These are phyloP conservation scores for Parsonsia alboflavescens DNA, from an alignment of 257 asterid genomes.

Conservation along the genomic window DNA sequence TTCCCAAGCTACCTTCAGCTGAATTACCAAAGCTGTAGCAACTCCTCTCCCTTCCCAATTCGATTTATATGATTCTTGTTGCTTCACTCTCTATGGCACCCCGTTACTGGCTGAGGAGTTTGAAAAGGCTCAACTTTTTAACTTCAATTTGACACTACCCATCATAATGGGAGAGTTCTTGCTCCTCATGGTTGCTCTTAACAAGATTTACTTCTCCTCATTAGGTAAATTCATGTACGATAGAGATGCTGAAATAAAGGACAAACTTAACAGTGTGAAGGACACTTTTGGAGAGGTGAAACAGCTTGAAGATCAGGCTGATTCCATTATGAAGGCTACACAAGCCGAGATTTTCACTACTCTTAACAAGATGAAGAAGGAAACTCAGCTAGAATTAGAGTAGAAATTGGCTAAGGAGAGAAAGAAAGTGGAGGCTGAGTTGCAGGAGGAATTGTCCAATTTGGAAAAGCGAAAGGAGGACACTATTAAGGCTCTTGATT, in stretches of 20 bases:
- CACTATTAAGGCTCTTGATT: constrained; percentile 64
- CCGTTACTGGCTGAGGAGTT: constrained; percentile 70
- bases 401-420: constrained; percentile 68
- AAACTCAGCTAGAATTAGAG: constrained; percentile 83
- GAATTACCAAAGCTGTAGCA: constrained; percentile 36
- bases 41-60: constrained; percentile 26
- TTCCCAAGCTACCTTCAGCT: constrained; percentile 46
- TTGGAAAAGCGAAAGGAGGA: constrained; percentile 82
- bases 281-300: constrained; percentile 83
- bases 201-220: constrained; percentile 79
- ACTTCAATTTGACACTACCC: constrained; percentile 85
- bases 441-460: constrained; percentile 63
- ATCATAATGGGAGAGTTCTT: constrained; percentile 66
- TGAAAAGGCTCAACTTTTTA: constrained; percentile 78
- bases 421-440: constrained; percentile 80
- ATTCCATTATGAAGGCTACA: constrained; percentile 82
- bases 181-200: constrained; percentile 81
- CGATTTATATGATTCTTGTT: constrained; percentile 47
- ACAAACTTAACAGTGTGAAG: constrained; percentile 69
- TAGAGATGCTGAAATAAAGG: constrained; percentile 74
- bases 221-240: constrained; percentile 90
- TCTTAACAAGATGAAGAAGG: constrained; percentile 90
- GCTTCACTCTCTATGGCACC: constrained; percentile 65
- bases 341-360: constrained; percentile 88
- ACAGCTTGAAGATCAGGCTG: constrained; percentile 75